Conservation (phyloP, 176 grass and related monocot genomes). For the Puya raimondii region DNA sequence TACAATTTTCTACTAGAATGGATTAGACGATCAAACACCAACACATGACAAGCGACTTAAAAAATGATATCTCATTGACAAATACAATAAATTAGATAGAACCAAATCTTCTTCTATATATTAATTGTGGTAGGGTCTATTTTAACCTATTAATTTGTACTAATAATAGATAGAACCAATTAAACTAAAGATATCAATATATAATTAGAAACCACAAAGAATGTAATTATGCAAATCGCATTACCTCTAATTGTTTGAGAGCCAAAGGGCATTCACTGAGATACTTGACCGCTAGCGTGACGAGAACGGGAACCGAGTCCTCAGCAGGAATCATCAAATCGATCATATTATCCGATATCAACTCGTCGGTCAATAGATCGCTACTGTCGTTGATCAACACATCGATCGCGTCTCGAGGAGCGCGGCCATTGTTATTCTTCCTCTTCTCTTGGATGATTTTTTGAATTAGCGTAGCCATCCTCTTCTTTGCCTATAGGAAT, state of each 20-base stretch:
- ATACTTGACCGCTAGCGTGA: conserved; percentile 94
- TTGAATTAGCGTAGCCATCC: conserved; percentile 69
- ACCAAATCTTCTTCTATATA: neutral
- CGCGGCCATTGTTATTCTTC: neutral
- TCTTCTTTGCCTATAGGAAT: conserved; percentile 68
- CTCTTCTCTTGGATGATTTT: conserved; percentile 86
- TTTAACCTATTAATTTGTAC: no score
- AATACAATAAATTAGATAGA: neutral
- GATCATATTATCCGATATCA: conserved; percentile 97
- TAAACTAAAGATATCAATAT: no score
- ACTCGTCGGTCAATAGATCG: conserved; percentile 64
- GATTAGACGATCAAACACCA: neutral
- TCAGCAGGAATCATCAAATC: conserved; percentile 98
- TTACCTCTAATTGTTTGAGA: conserved; percentile 68
- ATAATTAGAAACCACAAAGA: neutral
- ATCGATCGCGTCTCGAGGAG: conserved; percentile 47
- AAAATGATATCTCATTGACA: neutral
- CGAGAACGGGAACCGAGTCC: conserved; percentile 88
- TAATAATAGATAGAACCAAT: no score
- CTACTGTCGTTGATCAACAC: conserved; percentile 56
- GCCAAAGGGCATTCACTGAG: conserved; percentile 80
- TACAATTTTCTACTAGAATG: neutral
- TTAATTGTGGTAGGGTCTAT: no score
- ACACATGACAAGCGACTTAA: neutral
- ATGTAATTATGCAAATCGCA: neutral